These are phyloP conservation scores for Candida nanaspora DNA, from an alignment of 805 yeast genomes.

Conservation along the genomic window DNA sequence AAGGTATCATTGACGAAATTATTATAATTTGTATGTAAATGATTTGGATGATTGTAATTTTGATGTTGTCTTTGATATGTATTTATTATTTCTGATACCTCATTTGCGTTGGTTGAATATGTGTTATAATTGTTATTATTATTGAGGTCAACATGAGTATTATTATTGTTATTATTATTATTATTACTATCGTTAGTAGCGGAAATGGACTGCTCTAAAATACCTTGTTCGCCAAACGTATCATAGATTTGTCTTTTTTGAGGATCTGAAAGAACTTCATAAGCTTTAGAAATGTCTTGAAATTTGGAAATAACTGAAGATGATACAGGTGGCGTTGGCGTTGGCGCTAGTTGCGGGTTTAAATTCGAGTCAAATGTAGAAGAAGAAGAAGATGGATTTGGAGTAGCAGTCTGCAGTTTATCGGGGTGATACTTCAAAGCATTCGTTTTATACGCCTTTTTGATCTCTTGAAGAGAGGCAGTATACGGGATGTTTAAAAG, in stretches of 20 bases:
- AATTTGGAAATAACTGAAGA: conserved; percentile 40
- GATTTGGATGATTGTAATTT: too few relatives aligned
- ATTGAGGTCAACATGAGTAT: neutral
- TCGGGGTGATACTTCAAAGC: conserved; percentile 89
- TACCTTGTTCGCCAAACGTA: conserved; percentile 39
- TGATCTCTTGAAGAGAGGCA: conserved; percentile 65
- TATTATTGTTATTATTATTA: neutral
- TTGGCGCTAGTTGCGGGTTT: too few relatives aligned
- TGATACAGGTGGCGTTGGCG: conserved; percentile 43
- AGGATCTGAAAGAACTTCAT: conserved; percentile 49
- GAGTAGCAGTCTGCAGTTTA: conserved; percentile 51
- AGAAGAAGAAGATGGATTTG: too few relatives aligned
- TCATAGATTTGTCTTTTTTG: conserved; percentile 44
- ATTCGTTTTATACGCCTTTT: conserved; percentile 70
- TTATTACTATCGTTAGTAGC: neutral
- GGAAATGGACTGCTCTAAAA: conserved; percentile 11
- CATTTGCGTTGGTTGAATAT: too few relatives aligned
- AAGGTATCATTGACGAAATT: too few relatives aligned
- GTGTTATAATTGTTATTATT: neutral
- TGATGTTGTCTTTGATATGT: too few relatives aligned
- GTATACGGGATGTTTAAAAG: conserved; percentile 56
- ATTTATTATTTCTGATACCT: too few relatives aligned
- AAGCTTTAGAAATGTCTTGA: conserved; percentile 59
- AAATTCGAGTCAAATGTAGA: too few relatives aligned
- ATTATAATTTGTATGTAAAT: too few relatives aligned